Conservation (phyloP, 441 rosid species). For the Adansonia madagascariensis region DNA sequence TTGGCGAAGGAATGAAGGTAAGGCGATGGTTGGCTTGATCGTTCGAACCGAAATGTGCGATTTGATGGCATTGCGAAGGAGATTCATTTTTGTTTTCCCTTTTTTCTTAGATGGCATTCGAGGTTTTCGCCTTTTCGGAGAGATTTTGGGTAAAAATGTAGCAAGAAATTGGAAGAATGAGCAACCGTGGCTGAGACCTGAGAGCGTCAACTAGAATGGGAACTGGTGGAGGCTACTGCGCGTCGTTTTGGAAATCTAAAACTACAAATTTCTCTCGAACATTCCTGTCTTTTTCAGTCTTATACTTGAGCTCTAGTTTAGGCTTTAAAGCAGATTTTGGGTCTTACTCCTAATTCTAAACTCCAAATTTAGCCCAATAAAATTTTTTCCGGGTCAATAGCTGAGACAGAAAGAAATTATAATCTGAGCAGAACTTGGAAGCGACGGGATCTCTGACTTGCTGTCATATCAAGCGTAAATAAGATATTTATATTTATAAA, state of each 20-base stretch:
- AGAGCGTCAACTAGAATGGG: neutral
- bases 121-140: neutral
- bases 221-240: too few species aligned
- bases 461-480: too few species aligned
- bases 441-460: too few species aligned
- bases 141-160: neutral
- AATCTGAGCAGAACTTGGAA: too few species aligned
- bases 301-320: neutral
- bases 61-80: slow-evolving; percentile 45
- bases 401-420: neutral
- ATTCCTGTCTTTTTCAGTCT: neutral
- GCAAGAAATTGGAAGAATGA: neutral
- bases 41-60: slow-evolving; percentile 36
- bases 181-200: neutral
- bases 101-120: neutral
- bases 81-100: slow-evolving; percentile 44
- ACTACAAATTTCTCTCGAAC: neutral
- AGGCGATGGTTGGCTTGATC: slow-evolving; percentile 30
- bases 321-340: neutral
- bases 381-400: neutral
- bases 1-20: slow-evolving; percentile 38
- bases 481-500: too few species aligned
- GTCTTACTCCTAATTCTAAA: neutral
- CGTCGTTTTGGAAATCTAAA: neutral
- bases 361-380: neutral